Base-by-base conservation (phyloP, 2,329 filamentous ascomycete species). In the Ploettnerulaceae sp. region DNA sequence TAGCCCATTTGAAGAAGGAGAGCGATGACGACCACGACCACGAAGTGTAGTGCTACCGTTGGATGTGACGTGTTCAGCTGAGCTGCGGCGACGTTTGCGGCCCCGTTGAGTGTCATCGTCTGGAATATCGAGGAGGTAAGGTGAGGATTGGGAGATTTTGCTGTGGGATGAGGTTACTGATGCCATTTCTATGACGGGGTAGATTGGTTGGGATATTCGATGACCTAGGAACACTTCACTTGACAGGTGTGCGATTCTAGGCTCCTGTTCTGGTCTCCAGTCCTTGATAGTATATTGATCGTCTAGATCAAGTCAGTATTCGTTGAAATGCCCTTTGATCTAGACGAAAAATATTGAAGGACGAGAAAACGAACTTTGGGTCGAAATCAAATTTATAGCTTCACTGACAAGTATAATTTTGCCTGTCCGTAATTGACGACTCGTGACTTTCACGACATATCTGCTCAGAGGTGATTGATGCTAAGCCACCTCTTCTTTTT, bases 61-160 rank as follows among this genome's bases (percentile, higher is more conserved):
- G 24, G 56, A 51, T 2, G 52, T 39, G 25, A 46, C 37, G 33
- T 51, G 38, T 11, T 49, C 25, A 7, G 41, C 45, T 17, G 53
- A 50, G 21, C 26, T 47, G 32, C 59, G 58, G 31, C 60, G 59
- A 11, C 60, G 59, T 49, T 62, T 62, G 25, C 60, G 59, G 7
- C 60, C 60, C 28, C 60, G 52, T 37, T 54, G 46, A 24, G 36
- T 20, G 18, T 60, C 56, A 15, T 55, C 50, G 15, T 58, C 52
- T 9, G 43, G 41, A 18, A 48, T 33, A 11, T 42, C 48, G 39
- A 37, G 47, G 40, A 35, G 38, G 49, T 17, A 14, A 18, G 38
- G n/a, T 22, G 31, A 32, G 35, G 31, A 26, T 24, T 44, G 18
- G 14, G 21, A 20, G 31, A 4, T 17, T 5, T 41, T 15, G 43